Evolutionary conservation across 108 stramenopile species (phyloP).

Genomic region (Aurantiochytrium sp.): DNA sequence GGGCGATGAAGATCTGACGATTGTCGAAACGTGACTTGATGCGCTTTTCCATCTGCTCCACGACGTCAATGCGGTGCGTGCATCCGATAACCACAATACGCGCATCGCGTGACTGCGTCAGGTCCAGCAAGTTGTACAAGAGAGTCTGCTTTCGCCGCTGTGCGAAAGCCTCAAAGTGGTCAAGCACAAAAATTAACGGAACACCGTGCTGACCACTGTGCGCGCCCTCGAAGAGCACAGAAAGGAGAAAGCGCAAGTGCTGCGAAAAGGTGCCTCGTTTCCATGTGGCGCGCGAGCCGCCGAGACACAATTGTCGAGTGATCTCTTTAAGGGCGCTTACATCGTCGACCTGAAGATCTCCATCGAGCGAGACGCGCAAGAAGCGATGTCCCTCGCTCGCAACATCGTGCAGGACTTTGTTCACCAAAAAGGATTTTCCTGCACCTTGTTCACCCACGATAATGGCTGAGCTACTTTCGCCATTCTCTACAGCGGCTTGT

Average conservation of each 20-base stretch:
- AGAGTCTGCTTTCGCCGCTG: slow-evolving; percentile 9
- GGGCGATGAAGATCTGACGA: background rate
- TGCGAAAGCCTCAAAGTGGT: slow-evolving; percentile 21
- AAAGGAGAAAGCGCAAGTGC: background rate
- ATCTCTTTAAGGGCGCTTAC: background rate
- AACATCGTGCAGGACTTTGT: background rate
- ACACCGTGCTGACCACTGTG: background rate
- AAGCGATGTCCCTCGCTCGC: background rate
- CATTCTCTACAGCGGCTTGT: background rate
- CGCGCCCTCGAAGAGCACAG: background rate
- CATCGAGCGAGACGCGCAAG: background rate
- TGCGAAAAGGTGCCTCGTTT: background rate
- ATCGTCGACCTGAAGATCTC: background rate
- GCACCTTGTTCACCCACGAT: background rate
- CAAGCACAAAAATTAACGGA: slow-evolving; percentile 20
- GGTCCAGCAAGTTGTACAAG: slow-evolving; percentile 25
- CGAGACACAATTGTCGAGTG: background rate
- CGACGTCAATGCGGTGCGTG: slow-evolving; percentile 1
- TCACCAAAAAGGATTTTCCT: background rate
- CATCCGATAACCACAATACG: slow-evolving; percentile 5
- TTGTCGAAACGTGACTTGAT: slow-evolving; percentile 9
- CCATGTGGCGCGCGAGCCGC: background rate
- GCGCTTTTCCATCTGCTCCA: slow-evolving; percentile 24
- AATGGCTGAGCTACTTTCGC: background rate
- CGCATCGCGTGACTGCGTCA: slow-evolving; percentile 8